phyloP scores from a whole-genome alignment of 495 filamentous ascomycete genomes.

The Podospora appendiculata region DNA sequence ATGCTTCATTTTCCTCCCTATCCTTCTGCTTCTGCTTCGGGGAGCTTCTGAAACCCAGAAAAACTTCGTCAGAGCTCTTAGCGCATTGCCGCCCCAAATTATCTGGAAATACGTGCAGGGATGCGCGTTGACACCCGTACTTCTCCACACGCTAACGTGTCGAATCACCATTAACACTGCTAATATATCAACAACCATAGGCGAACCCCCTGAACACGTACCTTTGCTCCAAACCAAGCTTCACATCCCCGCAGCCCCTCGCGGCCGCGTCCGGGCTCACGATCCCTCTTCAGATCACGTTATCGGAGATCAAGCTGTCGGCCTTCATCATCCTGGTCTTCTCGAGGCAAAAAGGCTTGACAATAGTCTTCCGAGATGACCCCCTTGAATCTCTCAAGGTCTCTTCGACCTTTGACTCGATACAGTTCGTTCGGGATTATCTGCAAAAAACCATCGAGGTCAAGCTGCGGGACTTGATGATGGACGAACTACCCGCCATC shows the following conservation, averaged over 20 bases:
- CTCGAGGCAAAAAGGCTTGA: constrained; percentile 92
- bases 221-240: constrained; percentile 79
- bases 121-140: constrained; percentile 11
- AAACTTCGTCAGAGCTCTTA: constrained; percentile 3
- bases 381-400: constrained; percentile 96
- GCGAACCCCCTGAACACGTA: constrained; percentile 97
- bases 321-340: constrained; percentile 97
- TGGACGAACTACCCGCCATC: constrained; percentile 95
- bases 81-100: constrained; percentile 23
- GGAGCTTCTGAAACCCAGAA: constrained; percentile 1
- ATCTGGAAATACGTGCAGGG: constrained; percentile 15
- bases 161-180: constrained; percentile 26
- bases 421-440: constrained; percentile 95
- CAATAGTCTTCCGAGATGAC: constrained; percentile 95
- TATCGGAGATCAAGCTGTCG: constrained; percentile 94
- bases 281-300: constrained; percentile 90
- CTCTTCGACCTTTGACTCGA: constrained; percentile 96
- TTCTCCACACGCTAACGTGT: constrained; percentile 9
- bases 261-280: constrained; percentile 89
- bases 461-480: constrained; percentile 86
- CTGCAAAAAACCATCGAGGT: constrained; percentile 92
- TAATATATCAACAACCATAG: constrained; percentile 44
- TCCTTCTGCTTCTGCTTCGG: background rate
- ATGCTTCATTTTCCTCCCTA: background rate
- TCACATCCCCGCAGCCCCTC: constrained; percentile 87